Evolutionary conservation across 768 basidiomycete genomes (phyloP).

Genomic region (Suillus paluster): DNA sequence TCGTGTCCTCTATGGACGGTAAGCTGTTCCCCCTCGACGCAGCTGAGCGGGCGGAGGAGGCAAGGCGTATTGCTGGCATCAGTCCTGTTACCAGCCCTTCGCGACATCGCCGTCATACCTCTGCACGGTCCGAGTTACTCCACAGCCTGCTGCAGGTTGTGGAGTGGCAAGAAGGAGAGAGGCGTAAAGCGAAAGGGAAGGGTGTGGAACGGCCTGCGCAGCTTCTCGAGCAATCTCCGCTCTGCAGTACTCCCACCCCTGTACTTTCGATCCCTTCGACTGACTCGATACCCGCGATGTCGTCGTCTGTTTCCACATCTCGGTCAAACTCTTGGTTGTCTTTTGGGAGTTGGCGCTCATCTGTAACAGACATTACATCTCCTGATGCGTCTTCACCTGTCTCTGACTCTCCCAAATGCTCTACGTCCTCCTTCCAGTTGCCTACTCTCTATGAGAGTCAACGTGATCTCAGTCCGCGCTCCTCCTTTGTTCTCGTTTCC

Average conservation of each 20-base stretch:
- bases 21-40: conserved; percentile 53
- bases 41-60: conserved; percentile 36
- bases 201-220: conserved; percentile 40
- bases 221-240: conserved; percentile 12
- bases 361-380: conserved; percentile 38
- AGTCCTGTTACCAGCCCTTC: conserved; percentile 18
- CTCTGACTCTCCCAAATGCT: conserved; percentile 33
- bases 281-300: conserved; percentile 23
- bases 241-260: conserved; percentile 18
- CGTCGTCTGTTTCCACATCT: conserved; percentile 35
- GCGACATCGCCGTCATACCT: conserved; percentile 23
- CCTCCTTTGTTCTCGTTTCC: conserved; percentile 38
- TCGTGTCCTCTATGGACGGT: conserved; percentile 61
- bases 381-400: conserved; percentile 38
- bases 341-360: conserved; percentile 46
- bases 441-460: conserved; percentile 30
- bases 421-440: conserved; percentile 27
- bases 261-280: conserved; percentile 25
- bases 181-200: conserved; percentile 44
- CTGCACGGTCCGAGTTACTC: conserved; percentile 42
- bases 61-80: conserved; percentile 32
- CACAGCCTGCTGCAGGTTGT: conserved; percentile 48
- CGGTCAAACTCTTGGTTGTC: conserved; percentile 48
- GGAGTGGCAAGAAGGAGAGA: conserved; percentile 46
- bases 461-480: conserved; percentile 43